A percentile compares a stretch with the other conserved stretches of the same genome.
These are phyloP conservation scores for Lycium ferocissimum DNA, from an alignment of 257 asterid species.

Conservation along the genomic window DNA sequence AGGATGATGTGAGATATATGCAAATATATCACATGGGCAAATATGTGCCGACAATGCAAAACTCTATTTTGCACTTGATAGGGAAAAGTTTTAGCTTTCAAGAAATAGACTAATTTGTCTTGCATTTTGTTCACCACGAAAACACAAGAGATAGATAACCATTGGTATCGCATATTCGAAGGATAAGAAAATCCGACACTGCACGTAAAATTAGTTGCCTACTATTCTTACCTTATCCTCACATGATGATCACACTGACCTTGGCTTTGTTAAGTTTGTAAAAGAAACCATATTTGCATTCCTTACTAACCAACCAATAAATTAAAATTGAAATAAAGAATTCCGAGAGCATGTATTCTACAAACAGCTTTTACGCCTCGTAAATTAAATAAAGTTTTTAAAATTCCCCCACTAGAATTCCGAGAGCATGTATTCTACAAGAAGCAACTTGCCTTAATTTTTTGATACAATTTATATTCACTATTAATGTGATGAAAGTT, in stretches of 20 bases:
- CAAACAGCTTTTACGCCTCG: neutral
- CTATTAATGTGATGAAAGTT: no score
- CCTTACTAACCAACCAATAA: neutral
- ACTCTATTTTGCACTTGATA: neutral
- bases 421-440: neutral
- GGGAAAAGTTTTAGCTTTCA: neutral
- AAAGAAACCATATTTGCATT: no score
- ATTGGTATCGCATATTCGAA: neutral
- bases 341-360: neutral
- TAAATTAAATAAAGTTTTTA: neutral
- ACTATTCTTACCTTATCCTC: neutral
- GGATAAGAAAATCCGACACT: neutral
- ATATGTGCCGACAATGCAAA: no score
- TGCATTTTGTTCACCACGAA: neutral
- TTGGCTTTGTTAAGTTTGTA: no score
- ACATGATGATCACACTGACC: neutral
- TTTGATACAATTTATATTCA: no score
- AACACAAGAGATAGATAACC: neutral
- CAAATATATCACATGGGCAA: neutral
- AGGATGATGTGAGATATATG: neutral
- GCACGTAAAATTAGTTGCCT: neutral
- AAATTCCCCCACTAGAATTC: neutral
- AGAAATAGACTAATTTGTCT: neutral
- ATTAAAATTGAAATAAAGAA: no score
- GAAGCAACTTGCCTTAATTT: no score